These are phyloP conservation scores for Umbelopsis isabellina DNA, from an alignment of 192 early-diverging fungal genomes.

Conservation along the genomic window DNA sequence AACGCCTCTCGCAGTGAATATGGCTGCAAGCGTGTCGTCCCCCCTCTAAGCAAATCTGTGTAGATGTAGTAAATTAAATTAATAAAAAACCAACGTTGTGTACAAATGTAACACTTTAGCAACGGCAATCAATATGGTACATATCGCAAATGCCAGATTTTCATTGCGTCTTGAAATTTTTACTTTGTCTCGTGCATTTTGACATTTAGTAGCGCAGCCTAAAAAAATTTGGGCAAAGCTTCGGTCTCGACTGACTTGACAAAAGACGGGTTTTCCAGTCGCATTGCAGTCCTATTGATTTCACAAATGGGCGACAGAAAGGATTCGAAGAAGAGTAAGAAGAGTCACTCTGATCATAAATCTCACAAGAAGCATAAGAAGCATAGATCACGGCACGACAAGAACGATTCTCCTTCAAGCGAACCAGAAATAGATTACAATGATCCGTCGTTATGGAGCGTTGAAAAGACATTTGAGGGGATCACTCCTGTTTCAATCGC, in stretches of 20 bases:
- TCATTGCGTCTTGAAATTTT: no score
- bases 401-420: background rate
- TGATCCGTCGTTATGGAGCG: constrained; percentile 30
- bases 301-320: constrained; percentile 28
- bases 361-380: constrained; percentile 36
- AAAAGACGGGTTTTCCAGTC: no score
- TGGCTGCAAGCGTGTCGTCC: constrained; percentile 68
- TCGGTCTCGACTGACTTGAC: background rate
- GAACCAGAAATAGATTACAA: constrained; percentile 41
- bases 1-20: constrained; percentile 45
- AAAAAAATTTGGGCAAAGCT: no score
- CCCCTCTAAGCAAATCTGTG: constrained; percentile 44
- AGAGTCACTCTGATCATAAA: constrained; percentile 22
- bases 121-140: background rate
- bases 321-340: constrained; percentile 23
- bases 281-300: background rate
- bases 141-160: no score
- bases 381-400: constrained; percentile 1
- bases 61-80: background rate
- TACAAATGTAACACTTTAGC: background rate
- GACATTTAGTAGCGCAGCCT: no score
- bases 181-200: no score
- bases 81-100: background rate
- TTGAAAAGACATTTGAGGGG: constrained; percentile 11
- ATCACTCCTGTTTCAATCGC: background rate